phyloP scores from a whole-genome alignment of 169 alveolate species.

The Toxoplasma gondii region DNA sequence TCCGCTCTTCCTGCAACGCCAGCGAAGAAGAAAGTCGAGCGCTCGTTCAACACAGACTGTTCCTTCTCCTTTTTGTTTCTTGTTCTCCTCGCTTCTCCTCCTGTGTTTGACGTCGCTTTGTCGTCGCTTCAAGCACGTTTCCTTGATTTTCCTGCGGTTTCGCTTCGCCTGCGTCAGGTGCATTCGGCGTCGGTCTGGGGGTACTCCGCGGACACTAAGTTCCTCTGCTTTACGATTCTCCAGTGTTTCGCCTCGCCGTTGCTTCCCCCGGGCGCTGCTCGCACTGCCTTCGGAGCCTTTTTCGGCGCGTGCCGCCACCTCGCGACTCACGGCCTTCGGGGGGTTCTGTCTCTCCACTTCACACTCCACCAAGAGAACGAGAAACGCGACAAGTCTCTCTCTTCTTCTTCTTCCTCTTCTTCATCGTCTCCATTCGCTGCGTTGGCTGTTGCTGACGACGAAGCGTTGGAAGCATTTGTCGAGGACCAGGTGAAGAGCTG shows the following conservation, averaged over 20 bases:
- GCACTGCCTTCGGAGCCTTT: not conserved
- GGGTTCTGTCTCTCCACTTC: not conserved
- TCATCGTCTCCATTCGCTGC: not conserved
- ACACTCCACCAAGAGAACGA: constrained; percentile 1
- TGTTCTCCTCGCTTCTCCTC: too few species aligned
- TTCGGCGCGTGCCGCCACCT: not conserved
- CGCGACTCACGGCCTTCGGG: constrained; percentile 18
- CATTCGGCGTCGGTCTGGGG: not conserved
- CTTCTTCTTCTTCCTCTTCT: not conserved
- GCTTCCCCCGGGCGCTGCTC: not conserved
- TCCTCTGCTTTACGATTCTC: not conserved
- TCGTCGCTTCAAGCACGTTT: too few species aligned
- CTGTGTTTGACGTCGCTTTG: too few species aligned
- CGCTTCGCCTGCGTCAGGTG: not conserved
- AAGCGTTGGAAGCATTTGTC: not conserved
- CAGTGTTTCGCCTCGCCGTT: not conserved
- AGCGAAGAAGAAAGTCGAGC: too few species aligned
- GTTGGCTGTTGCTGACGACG: not conserved
- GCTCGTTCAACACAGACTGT: too few species aligned
- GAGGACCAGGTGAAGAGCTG: not conserved
- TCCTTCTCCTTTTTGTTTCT: too few species aligned
- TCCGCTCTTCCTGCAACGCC: too few species aligned
- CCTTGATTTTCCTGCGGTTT: too few species aligned
- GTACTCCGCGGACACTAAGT: not conserved
- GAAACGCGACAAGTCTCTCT: not conserved